Base-by-base conservation (phyloP, 495 filamentous ascomycete species). In the Poronia punctata region DNA sequence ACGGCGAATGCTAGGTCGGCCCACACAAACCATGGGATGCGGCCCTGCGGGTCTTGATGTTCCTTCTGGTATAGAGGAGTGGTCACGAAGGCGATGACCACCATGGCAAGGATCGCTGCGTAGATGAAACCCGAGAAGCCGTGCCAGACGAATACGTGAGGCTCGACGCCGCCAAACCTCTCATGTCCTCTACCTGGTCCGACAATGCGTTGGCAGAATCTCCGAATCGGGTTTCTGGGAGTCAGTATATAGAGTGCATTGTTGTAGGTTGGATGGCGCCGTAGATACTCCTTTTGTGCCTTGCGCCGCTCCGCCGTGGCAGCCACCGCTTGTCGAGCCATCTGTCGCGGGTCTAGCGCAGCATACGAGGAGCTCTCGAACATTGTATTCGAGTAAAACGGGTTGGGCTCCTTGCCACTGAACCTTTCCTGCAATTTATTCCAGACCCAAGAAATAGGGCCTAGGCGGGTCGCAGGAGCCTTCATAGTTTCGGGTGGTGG, bases 41-140 rank as follows among this genome's bases (percentile, higher is more conserved):
- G 57, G 10, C 68, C 74, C n/a, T 41, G 35, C 18, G 35, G 38
- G 10, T 25, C 29, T 21, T 35, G 90, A 57, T 95, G 87, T 42
- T 86, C 70, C 56, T 82, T 83, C 53, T 97, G 92, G 54, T 89
- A 97, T 12, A 97, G 67, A 1, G 92, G 92, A 3, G 92, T 99
- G 7, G 90, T 95, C 40, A 96, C 68, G 53, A 92, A 97, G 23
- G 92, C 92, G 31, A 99, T 75, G 22, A 97, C 54, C 12, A 99
- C 92, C 92, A 99, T 97, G 30, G 87, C 85, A 33, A 97, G 84
- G 42, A 99, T 96, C 20, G 87, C 83, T 6, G 82, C 80, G 53
- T 99, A 99, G 46, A 97, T 86, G 40, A 99, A 80, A 7, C 83
- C 84, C 1, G 93, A 96, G 57, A 99, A 96, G 4, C 75, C 64